Evolutionary conservation across 495 filamentous ascomycete species (phyloP).

Genomic region (Terfezia boudieri): DNA sequence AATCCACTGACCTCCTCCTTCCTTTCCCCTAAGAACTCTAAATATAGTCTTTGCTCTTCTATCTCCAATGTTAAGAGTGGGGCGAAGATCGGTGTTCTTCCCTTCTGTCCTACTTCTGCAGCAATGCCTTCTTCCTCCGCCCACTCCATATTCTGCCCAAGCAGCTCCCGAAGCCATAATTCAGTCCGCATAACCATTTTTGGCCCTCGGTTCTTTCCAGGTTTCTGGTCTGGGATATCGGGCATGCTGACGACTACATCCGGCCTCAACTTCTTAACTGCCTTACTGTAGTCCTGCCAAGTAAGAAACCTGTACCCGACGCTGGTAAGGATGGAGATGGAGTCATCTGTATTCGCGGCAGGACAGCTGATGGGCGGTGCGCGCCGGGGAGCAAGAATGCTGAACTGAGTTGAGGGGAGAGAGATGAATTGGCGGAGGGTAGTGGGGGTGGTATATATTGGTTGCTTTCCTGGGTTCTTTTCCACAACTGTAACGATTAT

Average conservation of each 20-base stretch:
- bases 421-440: constrained; percentile 53
- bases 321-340: constrained; percentile 58
- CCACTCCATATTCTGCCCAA: constrained; percentile 22
- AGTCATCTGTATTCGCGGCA: constrained; percentile 44
- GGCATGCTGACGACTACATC: constrained; percentile 63
- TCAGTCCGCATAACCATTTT: constrained; percentile 78
- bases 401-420: constrained; percentile 28
- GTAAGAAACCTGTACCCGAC: constrained; percentile 55
- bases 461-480: constrained; percentile 30
- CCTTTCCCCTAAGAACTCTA: constrained; percentile 40
- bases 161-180: constrained; percentile 41
- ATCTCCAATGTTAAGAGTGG: constrained; percentile 58
- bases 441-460: constrained; percentile 30
- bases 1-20: constrained; percentile 42
- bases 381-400: constrained; percentile 60
- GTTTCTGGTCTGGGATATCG: constrained; percentile 42
- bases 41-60: constrained; percentile 50
- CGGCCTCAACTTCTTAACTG: constrained; percentile 38
- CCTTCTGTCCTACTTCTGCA: constrained; percentile 1
- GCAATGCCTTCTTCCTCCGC: constrained; percentile 11
- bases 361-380: constrained; percentile 53
- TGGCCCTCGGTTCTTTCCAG: constrained; percentile 44
- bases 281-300: constrained; percentile 41
- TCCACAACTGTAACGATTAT: constrained; percentile 46
- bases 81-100: constrained; percentile 39